Percentiles rank a stretch among this genome's conserved stretches.
Conservation (phyloP, 176 grass and related monocot genomes). For the Panicum miliaceum region DNA sequence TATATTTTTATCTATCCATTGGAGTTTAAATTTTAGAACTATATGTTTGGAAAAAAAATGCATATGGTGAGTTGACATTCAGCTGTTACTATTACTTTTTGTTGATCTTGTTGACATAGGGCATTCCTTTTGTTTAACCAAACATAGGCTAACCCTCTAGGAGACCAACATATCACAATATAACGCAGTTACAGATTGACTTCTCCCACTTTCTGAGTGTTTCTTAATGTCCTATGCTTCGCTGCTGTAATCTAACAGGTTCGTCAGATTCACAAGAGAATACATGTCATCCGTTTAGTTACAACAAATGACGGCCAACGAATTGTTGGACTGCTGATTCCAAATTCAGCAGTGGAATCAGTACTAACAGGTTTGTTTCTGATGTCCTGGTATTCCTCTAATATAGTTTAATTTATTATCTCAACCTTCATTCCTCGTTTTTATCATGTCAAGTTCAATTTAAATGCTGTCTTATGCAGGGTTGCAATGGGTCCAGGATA, state of each 20-base stretch:
- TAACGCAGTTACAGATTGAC: constrained; percentile 28
- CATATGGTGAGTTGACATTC: neutral
- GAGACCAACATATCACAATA: neutral
- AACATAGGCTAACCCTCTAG: neutral
- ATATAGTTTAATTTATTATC: neutral
- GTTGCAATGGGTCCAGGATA: constrained; percentile 61
- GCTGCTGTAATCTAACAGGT: constrained; percentile 52
- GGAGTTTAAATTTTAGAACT: neutral
- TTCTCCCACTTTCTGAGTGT: constrained; percentile 7
- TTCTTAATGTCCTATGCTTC: constrained; percentile 42
- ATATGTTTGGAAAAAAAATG: neutral
- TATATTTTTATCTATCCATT: neutral
- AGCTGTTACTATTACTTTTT: too few relatives aligned
- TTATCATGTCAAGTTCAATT: neutral
- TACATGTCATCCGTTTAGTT: constrained; percentile 82
- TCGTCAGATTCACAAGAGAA: constrained; percentile 74
- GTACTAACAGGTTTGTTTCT: constrained; percentile 83
- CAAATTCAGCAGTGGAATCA: constrained; percentile 87
- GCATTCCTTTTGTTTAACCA: neutral
- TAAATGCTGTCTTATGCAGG: constrained; percentile 48
- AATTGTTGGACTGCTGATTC: constrained; percentile 82
- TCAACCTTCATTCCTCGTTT: neutral
- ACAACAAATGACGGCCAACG: constrained; percentile 71
- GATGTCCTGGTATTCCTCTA: neutral
- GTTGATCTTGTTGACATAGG: neutral